phyloP scores from a whole-genome alignment of 2,329 filamentous ascomycete species.

The Fusarium staphyleae region DNA sequence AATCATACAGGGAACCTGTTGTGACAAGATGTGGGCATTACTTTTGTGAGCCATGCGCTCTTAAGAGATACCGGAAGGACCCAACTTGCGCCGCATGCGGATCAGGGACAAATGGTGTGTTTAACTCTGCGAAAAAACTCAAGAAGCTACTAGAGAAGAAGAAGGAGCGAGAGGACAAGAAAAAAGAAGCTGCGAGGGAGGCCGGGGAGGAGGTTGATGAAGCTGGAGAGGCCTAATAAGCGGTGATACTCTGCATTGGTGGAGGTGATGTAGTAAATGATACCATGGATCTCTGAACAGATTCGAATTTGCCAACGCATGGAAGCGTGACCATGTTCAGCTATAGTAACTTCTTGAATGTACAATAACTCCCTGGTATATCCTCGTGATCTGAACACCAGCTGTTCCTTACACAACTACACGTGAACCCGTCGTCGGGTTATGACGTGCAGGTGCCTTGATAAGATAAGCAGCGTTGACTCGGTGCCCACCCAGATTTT shows the following conservation, averaged over 20 bases:
- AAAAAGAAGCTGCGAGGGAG: slow-evolving; percentile 61
- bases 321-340: background rate
- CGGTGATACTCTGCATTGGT: too few species aligned
- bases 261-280: slow-evolving; percentile 12
- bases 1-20: slow-evolving; percentile 79
- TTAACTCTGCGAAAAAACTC: slow-evolving; percentile 85
- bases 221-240: background rate
- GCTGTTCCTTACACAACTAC: slow-evolving; percentile 1
- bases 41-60: slow-evolving; percentile 90
- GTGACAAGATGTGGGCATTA: slow-evolving; percentile 94
- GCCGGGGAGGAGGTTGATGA: slow-evolving; percentile 57
- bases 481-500: background rate
- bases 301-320: background rate
- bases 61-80: slow-evolving; percentile 85
- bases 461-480: slow-evolving; percentile 24
- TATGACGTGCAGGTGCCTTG: slow-evolving; percentile 27
- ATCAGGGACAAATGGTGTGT: slow-evolving; percentile 84
- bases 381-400: slow-evolving; percentile 23
- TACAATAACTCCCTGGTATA: background rate
- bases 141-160: slow-evolving; percentile 82
- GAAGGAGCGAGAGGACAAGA: slow-evolving; percentile 65
- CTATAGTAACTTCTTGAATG: too few species aligned
- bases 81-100: slow-evolving; percentile 88
- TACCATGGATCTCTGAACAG: slow-evolving; percentile 8
- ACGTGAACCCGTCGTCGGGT: slow-evolving; percentile 20